Base-by-base conservation (phyloP, 1,284 basidiomycete species). In the Ceratobasidium sp. region DNA sequence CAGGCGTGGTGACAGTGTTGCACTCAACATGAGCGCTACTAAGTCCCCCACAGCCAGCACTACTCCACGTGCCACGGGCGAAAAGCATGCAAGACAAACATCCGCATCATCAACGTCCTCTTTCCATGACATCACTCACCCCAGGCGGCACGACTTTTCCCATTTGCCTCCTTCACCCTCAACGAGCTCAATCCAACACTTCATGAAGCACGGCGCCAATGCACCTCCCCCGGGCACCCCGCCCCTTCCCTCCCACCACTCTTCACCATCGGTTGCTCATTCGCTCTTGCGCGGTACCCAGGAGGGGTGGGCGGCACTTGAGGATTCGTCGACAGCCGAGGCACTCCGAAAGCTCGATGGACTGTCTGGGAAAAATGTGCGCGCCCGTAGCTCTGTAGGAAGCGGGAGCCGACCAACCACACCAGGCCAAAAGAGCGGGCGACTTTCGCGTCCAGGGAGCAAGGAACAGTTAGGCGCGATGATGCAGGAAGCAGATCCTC, bases 321-420 rank as follows among this genome's bases (percentile, higher is more conserved):
- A 92, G 78, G 93, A 97, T 77, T 90, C 94, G 74, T 91, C 91
- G 18, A 96, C 97, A 1, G 92, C 89, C 2, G 95, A 97, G 78
- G 94, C 94, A 3, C 84, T 99, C 60, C 88, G 96, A 70, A 97
- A 97, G 81, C 83, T 99, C 28, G 97, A 99, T 78, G 97, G 97
- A 0, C 81, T 98, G 14, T 88, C 89, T 2, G 89, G 88, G 5
- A 94, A 92, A 76, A 89, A 85, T 46, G 87, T 89, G 21, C 77
- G 73, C 73, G 77, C 73, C 70, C 84, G 88, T 71, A 73, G 85
- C 86, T 16, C 78, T 88, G 88, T 88, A 74, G 85, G 90, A 74
- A 87, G 87, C 74, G 85, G 87, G 52, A 93, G 92, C 79, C 88
- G 92, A 53, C 91, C 93, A 41, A 86, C 85, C 2, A 93, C 92